phyloP scores from a whole-genome alignment of 2,329 filamentous ascomycete species.

The Podosphaera fusca region DNA sequence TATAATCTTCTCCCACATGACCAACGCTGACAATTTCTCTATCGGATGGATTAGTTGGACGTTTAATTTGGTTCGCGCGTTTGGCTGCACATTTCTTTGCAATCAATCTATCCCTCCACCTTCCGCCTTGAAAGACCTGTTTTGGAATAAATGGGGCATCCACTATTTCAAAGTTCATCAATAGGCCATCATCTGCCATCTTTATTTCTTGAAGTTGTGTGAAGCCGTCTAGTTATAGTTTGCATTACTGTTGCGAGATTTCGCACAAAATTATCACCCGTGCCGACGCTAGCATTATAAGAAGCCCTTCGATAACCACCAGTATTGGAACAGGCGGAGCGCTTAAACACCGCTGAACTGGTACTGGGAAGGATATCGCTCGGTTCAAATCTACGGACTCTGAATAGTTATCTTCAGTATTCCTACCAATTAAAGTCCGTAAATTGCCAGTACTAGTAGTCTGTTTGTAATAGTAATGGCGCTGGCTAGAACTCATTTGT shows the following conservation, averaged over 20 bases:
- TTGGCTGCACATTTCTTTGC: constrained; percentile 45
- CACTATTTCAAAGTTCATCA: constrained; percentile 71
- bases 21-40: constrained; percentile 14
- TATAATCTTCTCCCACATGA: constrained; percentile 13
- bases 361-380: too few species aligned
- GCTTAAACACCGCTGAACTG: too few species aligned
- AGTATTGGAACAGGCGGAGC: too few species aligned
- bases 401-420: too few species aligned
- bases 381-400: too few species aligned
- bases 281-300: too few species aligned
- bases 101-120: constrained; percentile 70
- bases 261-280: background rate
- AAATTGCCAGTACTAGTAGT: too few species aligned
- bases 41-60: constrained; percentile 5
- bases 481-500: too few species aligned
- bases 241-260: background rate
- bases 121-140: constrained; percentile 59
- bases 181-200: constrained; percentile 90
- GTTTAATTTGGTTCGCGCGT: constrained; percentile 3
- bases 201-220: constrained; percentile 3
- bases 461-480: too few species aligned
- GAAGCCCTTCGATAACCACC: too few species aligned
- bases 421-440: too few species aligned
- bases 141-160: constrained; percentile 40
- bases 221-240: background rate